These are phyloP conservation scores for Psidium friedrichsthalianum DNA, from an alignment of 345 rosid species.

Conservation along the genomic window DNA sequence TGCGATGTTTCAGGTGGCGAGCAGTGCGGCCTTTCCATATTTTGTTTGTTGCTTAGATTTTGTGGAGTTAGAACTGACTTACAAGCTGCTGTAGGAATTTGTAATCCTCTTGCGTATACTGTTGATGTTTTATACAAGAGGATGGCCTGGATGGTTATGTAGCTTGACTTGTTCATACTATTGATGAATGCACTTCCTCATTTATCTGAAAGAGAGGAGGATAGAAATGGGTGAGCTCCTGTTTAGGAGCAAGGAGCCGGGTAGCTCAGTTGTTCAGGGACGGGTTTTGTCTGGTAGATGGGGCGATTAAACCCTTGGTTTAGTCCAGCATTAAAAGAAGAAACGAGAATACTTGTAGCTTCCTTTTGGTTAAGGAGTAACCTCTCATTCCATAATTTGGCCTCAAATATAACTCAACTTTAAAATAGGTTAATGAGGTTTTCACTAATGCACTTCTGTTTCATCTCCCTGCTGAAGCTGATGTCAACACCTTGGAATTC, in stretches of 20 bases:
- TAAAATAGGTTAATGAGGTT: neutral
- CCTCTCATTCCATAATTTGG: neutral
- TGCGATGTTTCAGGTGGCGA: neutral
- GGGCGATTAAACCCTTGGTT: neutral
- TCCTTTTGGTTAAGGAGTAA: neutral
- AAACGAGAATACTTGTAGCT: neutral
- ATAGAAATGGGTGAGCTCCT: neutral
- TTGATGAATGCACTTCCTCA: neutral
- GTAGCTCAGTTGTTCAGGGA: neutral
- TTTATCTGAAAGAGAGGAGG: neutral
- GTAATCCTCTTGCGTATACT: neutral
- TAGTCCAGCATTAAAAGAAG: neutral
- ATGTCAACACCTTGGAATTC: neutral
- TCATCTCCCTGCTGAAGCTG: neutral
- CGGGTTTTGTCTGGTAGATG: neutral
- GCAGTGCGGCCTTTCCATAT: neutral
- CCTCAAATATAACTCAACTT: neutral
- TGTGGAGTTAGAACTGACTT: neutral
- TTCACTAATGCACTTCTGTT: neutral
- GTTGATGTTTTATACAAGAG: neutral
- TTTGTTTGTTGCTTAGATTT: neutral
- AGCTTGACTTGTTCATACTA: neutral
- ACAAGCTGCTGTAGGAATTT: neutral
- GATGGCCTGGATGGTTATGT: neutral
- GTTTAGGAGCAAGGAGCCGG: neutral